These are phyloP conservation scores for Aspergillus transmontanensis DNA, from an alignment of 2,329 filamentous ascomycete genomes.

Conservation along the genomic window DNA sequence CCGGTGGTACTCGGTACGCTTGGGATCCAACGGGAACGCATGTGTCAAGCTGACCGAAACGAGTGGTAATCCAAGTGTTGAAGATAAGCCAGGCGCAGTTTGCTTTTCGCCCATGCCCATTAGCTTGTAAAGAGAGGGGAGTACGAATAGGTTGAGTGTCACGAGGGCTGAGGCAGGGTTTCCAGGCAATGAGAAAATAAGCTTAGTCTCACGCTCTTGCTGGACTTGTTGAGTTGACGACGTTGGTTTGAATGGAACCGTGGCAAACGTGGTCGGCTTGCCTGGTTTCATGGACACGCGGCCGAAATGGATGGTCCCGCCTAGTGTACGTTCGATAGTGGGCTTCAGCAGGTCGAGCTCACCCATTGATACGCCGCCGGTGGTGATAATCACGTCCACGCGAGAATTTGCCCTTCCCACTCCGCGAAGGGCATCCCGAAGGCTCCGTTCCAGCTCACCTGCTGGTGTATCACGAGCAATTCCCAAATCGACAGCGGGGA, in stretches of 20 bases:
- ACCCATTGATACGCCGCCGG: constrained; percentile 95
- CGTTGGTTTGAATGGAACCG: constrained; percentile 65
- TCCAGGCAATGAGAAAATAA: constrained; percentile 87
- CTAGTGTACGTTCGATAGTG: constrained; percentile 85
- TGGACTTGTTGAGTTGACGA: constrained; percentile 44
- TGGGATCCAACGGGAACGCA: constrained; percentile 72
- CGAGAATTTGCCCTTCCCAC: constrained; percentile 42
- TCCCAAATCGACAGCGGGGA: constrained; percentile 78
- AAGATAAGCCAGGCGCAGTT: constrained; percentile 44
- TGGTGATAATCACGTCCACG: constrained; percentile 84
- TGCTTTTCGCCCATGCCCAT: constrained; percentile 59
- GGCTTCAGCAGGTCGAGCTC: constrained; percentile 96
- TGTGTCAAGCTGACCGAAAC: constrained; percentile 73
- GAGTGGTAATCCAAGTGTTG: constrained; percentile 68
- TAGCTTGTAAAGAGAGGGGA: constrained; percentile 80
- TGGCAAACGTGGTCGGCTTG: constrained; percentile 96
- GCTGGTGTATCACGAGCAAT: constrained; percentile 66
- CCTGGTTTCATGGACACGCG: constrained; percentile 97
- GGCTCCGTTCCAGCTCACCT: constrained; percentile 71
- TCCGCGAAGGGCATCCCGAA: constrained; percentile 72
- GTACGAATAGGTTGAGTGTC: constrained; percentile 89
- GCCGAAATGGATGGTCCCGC: constrained; percentile 93
- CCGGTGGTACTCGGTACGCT: constrained; percentile 87
- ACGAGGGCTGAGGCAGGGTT: constrained; percentile 94
- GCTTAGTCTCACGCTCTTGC: constrained; percentile 63